phyloP scores from a whole-genome alignment of 805 yeast genomes.

The Nakazawaea holstii region DNA sequence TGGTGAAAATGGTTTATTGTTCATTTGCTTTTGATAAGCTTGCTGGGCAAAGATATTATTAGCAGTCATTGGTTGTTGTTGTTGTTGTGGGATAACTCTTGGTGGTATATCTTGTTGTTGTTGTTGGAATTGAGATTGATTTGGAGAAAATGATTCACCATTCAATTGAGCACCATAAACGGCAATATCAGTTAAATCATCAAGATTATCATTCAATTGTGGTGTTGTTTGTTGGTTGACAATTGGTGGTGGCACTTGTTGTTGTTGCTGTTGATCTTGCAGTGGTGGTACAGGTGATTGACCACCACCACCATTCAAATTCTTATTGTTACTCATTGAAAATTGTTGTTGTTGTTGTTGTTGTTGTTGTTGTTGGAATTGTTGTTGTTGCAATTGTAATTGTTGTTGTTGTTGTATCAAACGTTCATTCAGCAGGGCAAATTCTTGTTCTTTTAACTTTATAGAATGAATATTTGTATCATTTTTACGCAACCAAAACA shows the following conservation, averaged over 20 bases:
- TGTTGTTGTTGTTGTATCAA: slow-evolving; percentile 19
- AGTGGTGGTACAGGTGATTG: slow-evolving; percentile 3
- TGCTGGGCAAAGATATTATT: slow-evolving; percentile 11
- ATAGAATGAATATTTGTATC: slow-evolving; percentile 18
- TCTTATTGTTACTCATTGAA: slow-evolving; percentile 7
- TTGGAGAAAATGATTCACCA: slow-evolving; percentile 10
- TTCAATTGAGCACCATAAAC: slow-evolving; percentile 14
- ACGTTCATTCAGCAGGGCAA: slow-evolving; percentile 19
- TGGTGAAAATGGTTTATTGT: background rate
- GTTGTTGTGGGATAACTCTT: background rate
- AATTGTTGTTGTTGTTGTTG: slow-evolving; percentile 19
- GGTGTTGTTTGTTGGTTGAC: slow-evolving; percentile 3
- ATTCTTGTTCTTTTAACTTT: slow-evolving; percentile 21
- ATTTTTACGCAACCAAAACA: slow-evolving; percentile 28
- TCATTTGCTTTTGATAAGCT: slow-evolving; percentile 4
- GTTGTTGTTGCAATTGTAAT: slow-evolving; percentile 18
- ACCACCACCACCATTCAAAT: no score
- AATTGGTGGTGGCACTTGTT: background rate
- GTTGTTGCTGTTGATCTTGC: background rate
- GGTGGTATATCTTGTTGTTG: background rate
- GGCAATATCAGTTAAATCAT: slow-evolving; percentile 13
- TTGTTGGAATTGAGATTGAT: background rate
- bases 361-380: slow-evolving; percentile 16
- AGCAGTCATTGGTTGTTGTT: slow-evolving; percentile 2
- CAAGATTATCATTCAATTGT: slow-evolving; percentile 8